Evolutionary conservation across 139 green algal species (phyloP), one percentile per base, ranked within the genome.

Genomic region (Haematococcus sp.): DNA sequence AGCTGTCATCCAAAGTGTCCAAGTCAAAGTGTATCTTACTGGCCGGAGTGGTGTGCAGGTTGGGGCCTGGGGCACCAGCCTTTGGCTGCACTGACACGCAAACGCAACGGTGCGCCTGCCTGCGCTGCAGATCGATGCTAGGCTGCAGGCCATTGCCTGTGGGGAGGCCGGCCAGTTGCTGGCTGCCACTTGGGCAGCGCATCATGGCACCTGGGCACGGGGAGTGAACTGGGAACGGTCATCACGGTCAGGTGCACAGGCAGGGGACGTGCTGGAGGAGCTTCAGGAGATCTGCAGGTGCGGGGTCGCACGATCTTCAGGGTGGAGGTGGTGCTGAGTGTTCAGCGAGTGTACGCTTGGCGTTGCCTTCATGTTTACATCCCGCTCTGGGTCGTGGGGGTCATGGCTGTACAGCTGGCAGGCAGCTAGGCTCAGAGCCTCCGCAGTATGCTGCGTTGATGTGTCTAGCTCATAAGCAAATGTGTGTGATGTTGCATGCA

Each of bases 181-280:
- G 67, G 5, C 25, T 1, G 0, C 31, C 32, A 86, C 51, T 46
- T 97, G 91, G 92, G 43, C 65, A 1, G 43, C 44, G 25, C 76
- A 94, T 63, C 13, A 71, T 16, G 90, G 90, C 23, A 55, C 49
- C 28, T 67, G 85, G 80, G 87, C 74, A 23, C 72, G 71, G 1
- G 91, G 91, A 22, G 76, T 97, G 13, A 86, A 77, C 76, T 97
- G 93, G 93, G 83, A 91, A 11, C 77, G 86, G 0, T 82, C 85
- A 61, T 52, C 23, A 49, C 40, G 40, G 7, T 11, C 40, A 19
- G 40, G 40, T 19, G 7, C 11, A 11, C 40, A 7, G 40, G 40
- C 40, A 19, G 40, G 7, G 11, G 40, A 11, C 40, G 40, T 49
- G 15, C 74, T 95, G 40, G 63, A 84, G 7, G 77, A 93, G 20